phyloP scores from a whole-genome alignment of 345 rosid species.

The Lepidium africanum region DNA sequence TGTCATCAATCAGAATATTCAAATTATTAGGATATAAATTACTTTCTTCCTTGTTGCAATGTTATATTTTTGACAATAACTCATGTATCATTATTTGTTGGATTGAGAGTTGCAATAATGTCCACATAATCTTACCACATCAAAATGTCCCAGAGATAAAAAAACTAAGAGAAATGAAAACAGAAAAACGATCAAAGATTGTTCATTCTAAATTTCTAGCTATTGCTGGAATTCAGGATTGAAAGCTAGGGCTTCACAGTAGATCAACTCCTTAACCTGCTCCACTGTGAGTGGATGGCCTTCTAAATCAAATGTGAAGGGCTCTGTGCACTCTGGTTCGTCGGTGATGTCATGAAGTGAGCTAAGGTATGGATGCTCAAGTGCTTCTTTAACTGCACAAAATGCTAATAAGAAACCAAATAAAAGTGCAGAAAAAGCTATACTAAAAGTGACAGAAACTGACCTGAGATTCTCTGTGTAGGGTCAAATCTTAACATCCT shows the following conservation, averaged over 20 bases:
- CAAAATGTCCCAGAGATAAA: background rate
- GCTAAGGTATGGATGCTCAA: constrained; percentile 74
- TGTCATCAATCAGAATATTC: background rate
- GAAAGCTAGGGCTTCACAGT: constrained; percentile 75
- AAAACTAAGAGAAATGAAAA: background rate
- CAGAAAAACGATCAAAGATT: background rate
- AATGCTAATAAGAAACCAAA: background rate
- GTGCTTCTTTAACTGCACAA: constrained; percentile 65
- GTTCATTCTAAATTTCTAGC: too few relatives aligned
- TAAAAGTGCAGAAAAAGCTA: background rate
- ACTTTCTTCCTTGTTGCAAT: constrained; percentile 13
- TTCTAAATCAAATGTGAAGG: constrained; percentile 72
- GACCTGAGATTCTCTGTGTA: constrained; percentile 70
- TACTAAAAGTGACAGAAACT: constrained; percentile 6
- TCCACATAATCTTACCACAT: background rate
- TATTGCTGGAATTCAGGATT: constrained; percentile 53
- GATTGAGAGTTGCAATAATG: constrained; percentile 17
- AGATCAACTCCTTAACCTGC: constrained; percentile 78
- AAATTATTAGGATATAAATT: constrained; percentile 4
- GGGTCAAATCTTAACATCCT: constrained; percentile 92
- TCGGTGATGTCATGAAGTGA: constrained; percentile 56
- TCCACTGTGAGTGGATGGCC: constrained; percentile 60
- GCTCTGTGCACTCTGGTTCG: constrained; percentile 67
- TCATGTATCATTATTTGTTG: constrained; percentile 19
- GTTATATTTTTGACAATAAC: constrained; percentile 6